phyloP scores from a whole-genome alignment of 2,329 filamentous ascomycete genomes.

The Cordyceps pruinosa region DNA sequence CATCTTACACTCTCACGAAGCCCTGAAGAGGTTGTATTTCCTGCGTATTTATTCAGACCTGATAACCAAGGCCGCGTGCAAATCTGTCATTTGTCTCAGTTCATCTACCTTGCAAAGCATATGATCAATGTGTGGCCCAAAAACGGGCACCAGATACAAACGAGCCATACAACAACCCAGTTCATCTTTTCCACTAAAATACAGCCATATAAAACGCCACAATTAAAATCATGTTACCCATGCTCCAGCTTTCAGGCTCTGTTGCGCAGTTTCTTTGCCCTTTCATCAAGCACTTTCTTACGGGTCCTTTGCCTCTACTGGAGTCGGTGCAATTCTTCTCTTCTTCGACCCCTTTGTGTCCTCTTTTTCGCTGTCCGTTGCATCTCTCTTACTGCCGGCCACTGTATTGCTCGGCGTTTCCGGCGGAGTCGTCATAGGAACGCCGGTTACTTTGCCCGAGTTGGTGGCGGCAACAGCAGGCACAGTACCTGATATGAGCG shows the following conservation, averaged over 20 bases:
- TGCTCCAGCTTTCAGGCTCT: neutral
- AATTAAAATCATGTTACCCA: neutral
- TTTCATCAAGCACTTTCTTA: neutral
- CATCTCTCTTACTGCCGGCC: conserved; percentile 49
- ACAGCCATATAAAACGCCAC: conserved; percentile 2
- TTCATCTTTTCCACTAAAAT: neutral
- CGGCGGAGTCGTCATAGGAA: conserved; percentile 83
- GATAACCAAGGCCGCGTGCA: neutral
- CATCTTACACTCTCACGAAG: neutral
- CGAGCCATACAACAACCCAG: neutral
- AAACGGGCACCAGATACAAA: neutral
- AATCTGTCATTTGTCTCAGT: neutral
- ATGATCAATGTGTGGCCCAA: neutral
- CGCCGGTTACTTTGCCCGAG: conserved; percentile 52
- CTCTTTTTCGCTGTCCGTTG: conserved; percentile 47
- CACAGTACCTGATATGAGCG: conserved; percentile 69
- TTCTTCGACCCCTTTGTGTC: conserved; percentile 55
- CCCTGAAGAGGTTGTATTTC: neutral
- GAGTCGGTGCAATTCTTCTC: conserved; percentile 63
- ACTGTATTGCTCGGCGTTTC: conserved; percentile 61
- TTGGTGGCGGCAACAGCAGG: conserved; percentile 70
- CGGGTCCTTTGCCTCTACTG: conserved; percentile 33
- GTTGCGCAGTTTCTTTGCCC: neutral
- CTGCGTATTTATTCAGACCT: neutral
- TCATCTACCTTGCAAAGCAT: neutral